phyloP scores from a whole-genome alignment of 495 filamentous ascomycete species.

The Ramalina peruviana region DNA sequence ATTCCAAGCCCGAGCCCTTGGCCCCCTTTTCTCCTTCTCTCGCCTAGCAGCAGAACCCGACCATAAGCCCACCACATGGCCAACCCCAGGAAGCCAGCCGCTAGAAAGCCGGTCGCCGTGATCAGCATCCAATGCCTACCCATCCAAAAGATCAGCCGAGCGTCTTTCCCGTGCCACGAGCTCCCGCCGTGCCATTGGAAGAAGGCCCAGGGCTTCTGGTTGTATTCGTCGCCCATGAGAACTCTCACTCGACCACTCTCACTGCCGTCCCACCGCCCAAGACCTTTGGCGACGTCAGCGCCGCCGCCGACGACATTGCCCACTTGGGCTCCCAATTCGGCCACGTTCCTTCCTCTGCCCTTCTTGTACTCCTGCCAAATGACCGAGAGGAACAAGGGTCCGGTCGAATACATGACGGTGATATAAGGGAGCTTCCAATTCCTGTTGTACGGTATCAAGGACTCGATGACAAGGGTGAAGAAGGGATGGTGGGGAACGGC shows the following conservation, averaged over 20 bases:
- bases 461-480: constrained; percentile 60
- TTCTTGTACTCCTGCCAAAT: constrained; percentile 70
- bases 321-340: constrained; percentile 1
- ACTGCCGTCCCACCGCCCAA: constrained; percentile 13
- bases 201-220: constrained; percentile 58
- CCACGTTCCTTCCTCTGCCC: constrained; percentile 4
- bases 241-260: constrained; percentile 32
- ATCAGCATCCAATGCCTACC: constrained; percentile 60
- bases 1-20: background rate
- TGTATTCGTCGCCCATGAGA: constrained; percentile 53
- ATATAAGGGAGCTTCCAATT: constrained; percentile 75
- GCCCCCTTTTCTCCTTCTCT: constrained; percentile 11
- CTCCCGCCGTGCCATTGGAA: constrained; percentile 62
- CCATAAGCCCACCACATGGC: constrained; percentile 43
- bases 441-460: constrained; percentile 54
- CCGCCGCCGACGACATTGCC: constrained; percentile 6
- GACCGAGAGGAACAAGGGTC: constrained; percentile 70
- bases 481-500: constrained; percentile 69
- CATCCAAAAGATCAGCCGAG: constrained; percentile 71
- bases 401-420: constrained; percentile 78
- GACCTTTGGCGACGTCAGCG: background rate
- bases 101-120: constrained; percentile 46
- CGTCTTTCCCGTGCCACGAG: constrained; percentile 66
- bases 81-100: constrained; percentile 43
- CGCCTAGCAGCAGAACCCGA: constrained; percentile 31